A percentile compares a stretch with the other conserved stretches of the same genome.
Conservation (phyloP, 2,329 filamentous ascomycete genomes). For the Dothiorella sarmentorum region DNA sequence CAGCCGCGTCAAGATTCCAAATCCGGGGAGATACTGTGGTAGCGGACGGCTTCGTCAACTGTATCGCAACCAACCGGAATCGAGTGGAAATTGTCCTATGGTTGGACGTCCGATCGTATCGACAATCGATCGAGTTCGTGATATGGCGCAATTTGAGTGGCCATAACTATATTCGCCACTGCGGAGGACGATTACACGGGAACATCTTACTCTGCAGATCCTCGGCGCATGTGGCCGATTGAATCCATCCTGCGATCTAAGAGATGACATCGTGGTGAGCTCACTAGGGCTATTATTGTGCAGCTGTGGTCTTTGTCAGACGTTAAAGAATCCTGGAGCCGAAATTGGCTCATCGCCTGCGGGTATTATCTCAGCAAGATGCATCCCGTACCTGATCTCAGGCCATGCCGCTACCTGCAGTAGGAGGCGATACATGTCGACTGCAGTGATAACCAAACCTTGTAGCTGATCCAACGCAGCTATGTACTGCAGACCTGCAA, state of each 20-base stretch:
- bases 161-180: not conserved
- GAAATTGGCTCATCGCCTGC: not conserved
- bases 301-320: slow-evolving; percentile 7
- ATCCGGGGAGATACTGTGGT: no score
- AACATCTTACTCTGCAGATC: not conserved
- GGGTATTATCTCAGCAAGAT: not conserved
- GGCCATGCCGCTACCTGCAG: not conserved
- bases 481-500: not conserved
- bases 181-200: not conserved
- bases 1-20: not conserved
- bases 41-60: no score
- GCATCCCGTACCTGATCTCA: not conserved
- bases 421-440: not conserved
- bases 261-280: not conserved
- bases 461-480: not conserved
- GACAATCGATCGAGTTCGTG: not conserved
- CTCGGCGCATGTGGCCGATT: not conserved
- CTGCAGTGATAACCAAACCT: not conserved
- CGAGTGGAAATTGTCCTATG: not conserved
- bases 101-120: not conserved
- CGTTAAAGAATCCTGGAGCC: not conserved
- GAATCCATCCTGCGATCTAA: not conserved
- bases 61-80: not conserved
- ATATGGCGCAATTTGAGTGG: not conserved
- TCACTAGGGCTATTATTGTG: not conserved